These are phyloP conservation scores for Petunia hybrid DNA, from an alignment of 305 asterid genomes.

Conservation along the genomic window DNA sequence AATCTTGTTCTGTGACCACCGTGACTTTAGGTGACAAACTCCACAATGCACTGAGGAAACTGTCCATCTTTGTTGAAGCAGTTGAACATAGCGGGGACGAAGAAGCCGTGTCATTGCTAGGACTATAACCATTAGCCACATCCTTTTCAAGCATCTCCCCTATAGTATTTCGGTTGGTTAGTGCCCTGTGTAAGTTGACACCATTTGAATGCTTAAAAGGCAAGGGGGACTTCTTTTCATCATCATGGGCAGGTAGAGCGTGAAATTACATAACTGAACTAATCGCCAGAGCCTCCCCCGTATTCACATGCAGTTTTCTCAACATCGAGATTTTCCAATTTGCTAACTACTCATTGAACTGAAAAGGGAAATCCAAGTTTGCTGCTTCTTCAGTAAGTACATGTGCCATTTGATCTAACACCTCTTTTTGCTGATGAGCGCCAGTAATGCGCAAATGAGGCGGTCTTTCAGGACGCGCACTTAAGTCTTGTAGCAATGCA, in stretches of 20 bases:
- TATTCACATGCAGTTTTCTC: slow-evolving; percentile 47
- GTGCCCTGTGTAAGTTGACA: slow-evolving; percentile 22
- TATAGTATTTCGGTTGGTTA: slow-evolving; percentile 38
- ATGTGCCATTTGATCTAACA: slow-evolving; percentile 48
- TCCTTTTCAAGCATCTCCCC: slow-evolving; percentile 48
- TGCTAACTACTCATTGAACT: slow-evolving; percentile 41
- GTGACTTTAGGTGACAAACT: no score
- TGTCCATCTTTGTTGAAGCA: no score
- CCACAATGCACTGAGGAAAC: no score
- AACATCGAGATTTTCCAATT: no score
- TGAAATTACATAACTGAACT: slow-evolving; percentile 35
- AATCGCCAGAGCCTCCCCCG: slow-evolving; percentile 57
- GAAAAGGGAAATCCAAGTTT: slow-evolving; percentile 54
- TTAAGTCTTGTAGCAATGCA: slow-evolving; percentile 36
- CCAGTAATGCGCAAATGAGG: slow-evolving; percentile 59
- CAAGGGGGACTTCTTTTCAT: slow-evolving; percentile 32
- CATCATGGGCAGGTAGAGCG: slow-evolving; percentile 50
- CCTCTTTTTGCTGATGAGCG: slow-evolving; percentile 49
- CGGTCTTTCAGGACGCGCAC: slow-evolving; percentile 49
- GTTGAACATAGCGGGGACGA: no score
- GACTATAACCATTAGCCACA: slow-evolving; percentile 27
- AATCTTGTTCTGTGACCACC: no score
- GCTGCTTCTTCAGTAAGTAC: slow-evolving; percentile 55
- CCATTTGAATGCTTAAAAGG: slow-evolving; percentile 26
- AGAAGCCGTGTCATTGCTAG: slow-evolving; percentile 41